Evolutionary conservation across 768 basidiomycete species (phyloP), one percentile per base, ranked within the genome.

Genomic region (Mycena albidolilacea): DNA sequence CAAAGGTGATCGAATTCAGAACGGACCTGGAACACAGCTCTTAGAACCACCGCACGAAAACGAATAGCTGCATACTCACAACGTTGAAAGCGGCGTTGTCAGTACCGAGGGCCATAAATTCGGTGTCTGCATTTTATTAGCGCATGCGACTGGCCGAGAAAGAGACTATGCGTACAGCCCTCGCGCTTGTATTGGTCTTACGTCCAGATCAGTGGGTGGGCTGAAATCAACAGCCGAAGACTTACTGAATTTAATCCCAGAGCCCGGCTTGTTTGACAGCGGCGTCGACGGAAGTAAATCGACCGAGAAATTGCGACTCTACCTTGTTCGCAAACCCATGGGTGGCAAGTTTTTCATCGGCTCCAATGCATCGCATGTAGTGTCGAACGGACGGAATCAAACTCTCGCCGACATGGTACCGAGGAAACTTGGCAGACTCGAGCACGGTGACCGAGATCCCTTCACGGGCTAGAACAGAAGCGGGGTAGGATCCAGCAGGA

Each of bases 201-300:
- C 44, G n/a, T 14, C 35, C 30, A 35, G 15, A 63, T 72, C 12
- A 70, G n/a, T n/a, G n/a, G n/a, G n/a, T n/a, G n/a, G n/a, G n/a
- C n/a, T n/a, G n/a, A n/a, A n/a, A n/a, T n/a, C n/a, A n/a, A n/a
- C n/a, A n/a, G n/a, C n/a, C n/a, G n/a, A n/a, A n/a, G n/a, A n/a
- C n/a, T n/a, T n/a, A n/a, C n/a, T n/a, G n/a, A 91, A 89, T 79
- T 91, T 91, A 72, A 91, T 88, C 35, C 89, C 88, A 72, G 90
- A 88, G 43, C 90, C 90, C 59, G 89, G 90, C 90, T 73, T n/a
- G n/a, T n/a, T n/a, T n/a, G n/a, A n/a, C n/a, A n/a, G n/a, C n/a
- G n/a, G n/a, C n/a, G n/a, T n/a, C n/a, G n/a, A n/a, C n/a, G n/a
- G n/a, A n/a, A n/a, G 21, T 91, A 83, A 62, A 64, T 41, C 54